Percentiles rank a stretch among this genome's conserved stretches.
phyloP scores from a whole-genome alignment of 2,329 filamentous ascomycete species.

The Colletotrichum neosansevieriae region DNA sequence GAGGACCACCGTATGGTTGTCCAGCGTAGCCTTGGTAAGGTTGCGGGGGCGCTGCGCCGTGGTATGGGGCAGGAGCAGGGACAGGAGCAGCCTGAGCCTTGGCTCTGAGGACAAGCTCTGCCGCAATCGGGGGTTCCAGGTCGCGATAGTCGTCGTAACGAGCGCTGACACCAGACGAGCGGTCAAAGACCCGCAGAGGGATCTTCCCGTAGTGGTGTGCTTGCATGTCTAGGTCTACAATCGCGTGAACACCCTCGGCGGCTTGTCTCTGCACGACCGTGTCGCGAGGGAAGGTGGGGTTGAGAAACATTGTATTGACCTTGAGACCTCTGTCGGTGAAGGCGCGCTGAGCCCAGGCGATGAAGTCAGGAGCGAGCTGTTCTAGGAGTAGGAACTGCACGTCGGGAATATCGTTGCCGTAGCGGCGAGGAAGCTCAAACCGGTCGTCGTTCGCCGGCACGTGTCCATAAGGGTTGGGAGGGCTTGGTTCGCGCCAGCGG shows the following conservation, averaged over 20 bases:
- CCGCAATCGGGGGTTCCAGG: conserved; percentile 81
- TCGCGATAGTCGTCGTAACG: conserved; percentile 90
- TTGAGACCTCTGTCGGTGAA: conserved; percentile 80
- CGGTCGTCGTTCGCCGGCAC: conserved; percentile 67
- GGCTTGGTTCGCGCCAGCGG: conserved; percentile 78
- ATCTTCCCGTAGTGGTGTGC: conserved; percentile 81
- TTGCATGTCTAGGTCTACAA: conserved; percentile 79
- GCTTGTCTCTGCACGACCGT: conserved; percentile 88
- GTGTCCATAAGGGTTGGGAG: conserved; percentile 55
- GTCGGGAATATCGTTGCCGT: conserved; percentile 83
- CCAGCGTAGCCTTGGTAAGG: conserved; percentile 44
- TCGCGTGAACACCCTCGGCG: conserved; percentile 87
- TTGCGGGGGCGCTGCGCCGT: conserved; percentile 13
- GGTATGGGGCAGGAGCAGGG: conserved; percentile 43
- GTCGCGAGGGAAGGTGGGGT: conserved; percentile 74
- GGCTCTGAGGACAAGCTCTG: conserved; percentile 81
- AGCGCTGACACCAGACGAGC: conserved; percentile 77
- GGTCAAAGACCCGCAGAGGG: conserved; percentile 86
- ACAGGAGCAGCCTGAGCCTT: conserved; percentile 59
- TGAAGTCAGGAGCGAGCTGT: conserved; percentile 82
- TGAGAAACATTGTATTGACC: conserved; percentile 83
- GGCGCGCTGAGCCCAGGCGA: conserved; percentile 82
- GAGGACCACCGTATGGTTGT: conserved; percentile 47
- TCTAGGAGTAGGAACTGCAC: conserved; percentile 88
- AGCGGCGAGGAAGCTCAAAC: conserved; percentile 79